Conservation (phyloP, 1,139 yeast species). For the Martiniozyma asiatica region DNA sequence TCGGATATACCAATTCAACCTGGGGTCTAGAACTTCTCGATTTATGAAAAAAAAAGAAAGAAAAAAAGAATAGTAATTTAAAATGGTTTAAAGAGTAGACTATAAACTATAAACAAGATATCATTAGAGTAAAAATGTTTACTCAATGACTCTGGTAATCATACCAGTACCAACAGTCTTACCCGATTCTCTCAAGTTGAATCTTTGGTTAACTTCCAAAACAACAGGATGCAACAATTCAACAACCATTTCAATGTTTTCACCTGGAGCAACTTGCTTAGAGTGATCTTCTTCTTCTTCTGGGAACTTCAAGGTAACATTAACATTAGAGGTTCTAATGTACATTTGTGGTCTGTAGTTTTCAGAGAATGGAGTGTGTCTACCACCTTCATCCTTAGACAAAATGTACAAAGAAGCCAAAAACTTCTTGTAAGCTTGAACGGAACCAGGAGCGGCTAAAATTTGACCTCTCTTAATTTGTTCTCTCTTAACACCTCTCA, state of each 20-base stretch:
- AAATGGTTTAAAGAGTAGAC: too few relatives aligned
- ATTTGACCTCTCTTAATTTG: slow-evolving; percentile 98
- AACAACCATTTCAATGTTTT: slow-evolving; percentile 93
- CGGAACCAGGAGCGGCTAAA: slow-evolving; percentile 82
- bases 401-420: slow-evolving; percentile 87
- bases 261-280: slow-evolving; percentile 94
- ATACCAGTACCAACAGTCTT: slow-evolving; percentile 98
- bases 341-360: slow-evolving; percentile 98
- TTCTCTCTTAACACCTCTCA: slow-evolving; percentile 98
- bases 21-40: too few relatives aligned
- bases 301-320: slow-evolving; percentile 87
- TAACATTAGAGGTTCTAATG: slow-evolving; percentile 92
- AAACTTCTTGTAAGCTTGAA: slow-evolving; percentile 88
- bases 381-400: slow-evolving; percentile 98
- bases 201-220: slow-evolving; percentile 91
- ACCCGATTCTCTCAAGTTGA: slow-evolving; percentile 99
- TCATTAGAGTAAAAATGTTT: slow-evolving; percentile 15
- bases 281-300: slow-evolving; percentile 78
- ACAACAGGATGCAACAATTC: slow-evolving; percentile 89
- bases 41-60: too few relatives aligned
- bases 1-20: too few relatives aligned
- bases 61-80: too few relatives aligned
- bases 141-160: slow-evolving; percentile 75
- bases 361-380: slow-evolving; percentile 94
- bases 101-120: slow-evolving; percentile 7